Evolutionary conservation across 2,329 filamentous ascomycete genomes (phyloP).

Genomic region (Xylaria sp.): DNA sequence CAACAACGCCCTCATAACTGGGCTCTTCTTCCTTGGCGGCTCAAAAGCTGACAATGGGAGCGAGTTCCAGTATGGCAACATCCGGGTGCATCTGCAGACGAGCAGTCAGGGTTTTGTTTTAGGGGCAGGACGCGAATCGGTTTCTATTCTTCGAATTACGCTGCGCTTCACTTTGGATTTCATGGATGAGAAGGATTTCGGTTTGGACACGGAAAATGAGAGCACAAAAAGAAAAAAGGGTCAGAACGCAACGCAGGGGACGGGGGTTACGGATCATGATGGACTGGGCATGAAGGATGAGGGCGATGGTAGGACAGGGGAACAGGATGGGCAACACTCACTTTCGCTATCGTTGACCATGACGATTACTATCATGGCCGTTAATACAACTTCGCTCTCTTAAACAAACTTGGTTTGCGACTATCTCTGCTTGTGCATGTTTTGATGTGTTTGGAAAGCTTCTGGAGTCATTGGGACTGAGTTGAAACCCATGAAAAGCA

Average conservation of each 20-base stretch:
- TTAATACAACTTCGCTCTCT: constrained; percentile 36
- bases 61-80: constrained; percentile 23
- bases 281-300: constrained; percentile 2
- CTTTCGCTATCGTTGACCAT: constrained; percentile 36
- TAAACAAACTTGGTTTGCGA: constrained; percentile 5
- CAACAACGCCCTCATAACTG: constrained; percentile 19
- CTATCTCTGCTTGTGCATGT: constrained; percentile 26
- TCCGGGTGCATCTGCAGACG: constrained; percentile 26
- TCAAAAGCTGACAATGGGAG: constrained; percentile 8
- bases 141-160: constrained; percentile 34
- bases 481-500: not conserved
- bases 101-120: constrained; percentile 33
- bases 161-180: constrained; percentile 35
- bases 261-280: not conserved
- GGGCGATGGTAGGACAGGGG: not conserved
- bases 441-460: not conserved
- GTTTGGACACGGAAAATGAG: constrained; percentile 17
- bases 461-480: not conserved
- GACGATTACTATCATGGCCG: constrained; percentile 38
- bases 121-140: constrained; percentile 26
- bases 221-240: constrained; percentile 13
- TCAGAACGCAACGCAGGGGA: not conserved
- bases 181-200: constrained; percentile 15
- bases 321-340: constrained; percentile 26
- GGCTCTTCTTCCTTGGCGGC: constrained; percentile 35